Percentiles rank a stretch among this genome's conserved stretches.
Evolutionary conservation across 225 moss, liverwort and hornwort species (phyloP).

Genomic region (Takakia lepidozioides): DNA sequence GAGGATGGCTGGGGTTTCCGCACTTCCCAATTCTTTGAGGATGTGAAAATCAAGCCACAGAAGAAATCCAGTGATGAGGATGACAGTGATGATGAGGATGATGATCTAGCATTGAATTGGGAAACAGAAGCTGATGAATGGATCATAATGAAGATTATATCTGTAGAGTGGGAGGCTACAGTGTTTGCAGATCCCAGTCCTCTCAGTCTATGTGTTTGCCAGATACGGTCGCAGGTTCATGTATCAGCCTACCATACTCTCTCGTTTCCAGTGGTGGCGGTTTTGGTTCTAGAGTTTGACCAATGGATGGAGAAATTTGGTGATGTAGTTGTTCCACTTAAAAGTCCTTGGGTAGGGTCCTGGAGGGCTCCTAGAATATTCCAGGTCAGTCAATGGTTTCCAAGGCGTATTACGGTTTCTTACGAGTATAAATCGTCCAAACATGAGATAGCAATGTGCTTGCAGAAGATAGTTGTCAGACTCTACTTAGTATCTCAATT

Average conservation of each 20-base stretch:
- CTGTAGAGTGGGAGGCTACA: constrained; percentile 28
- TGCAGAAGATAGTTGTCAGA: too few species aligned
- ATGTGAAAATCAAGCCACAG: constrained; percentile 27
- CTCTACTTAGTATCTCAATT: too few species aligned
- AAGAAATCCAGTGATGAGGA: constrained; percentile 12
- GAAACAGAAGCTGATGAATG: constrained; percentile 48
- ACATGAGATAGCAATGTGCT: too few species aligned
- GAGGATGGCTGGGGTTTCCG: constrained; percentile 59
- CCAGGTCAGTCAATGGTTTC: too few species aligned
- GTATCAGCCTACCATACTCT: neutral
- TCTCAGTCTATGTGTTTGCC: constrained; percentile 47
- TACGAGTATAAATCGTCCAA: too few species aligned
- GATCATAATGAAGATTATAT: constrained; percentile 41
- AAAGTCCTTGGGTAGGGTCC: too few species aligned
- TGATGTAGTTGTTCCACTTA: too few species aligned
- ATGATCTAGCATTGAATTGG: constrained; percentile 35
- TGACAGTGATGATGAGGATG: constrained; percentile 21
- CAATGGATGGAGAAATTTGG: too few species aligned
- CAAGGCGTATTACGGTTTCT: too few species aligned
- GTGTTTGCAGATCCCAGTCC: constrained; percentile 45
- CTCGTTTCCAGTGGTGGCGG: too few species aligned
- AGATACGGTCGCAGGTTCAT: constrained; percentile 56
- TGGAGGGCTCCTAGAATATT: too few species aligned
- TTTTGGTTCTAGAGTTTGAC: too few species aligned
- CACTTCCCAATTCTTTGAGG: constrained; percentile 57